A percentile compares a stretch with the other conserved stretches of the same genome.
phyloP scores from a whole-genome alignment of 352 stramenopile genomes.

The Phytophthora crassamura region DNA sequence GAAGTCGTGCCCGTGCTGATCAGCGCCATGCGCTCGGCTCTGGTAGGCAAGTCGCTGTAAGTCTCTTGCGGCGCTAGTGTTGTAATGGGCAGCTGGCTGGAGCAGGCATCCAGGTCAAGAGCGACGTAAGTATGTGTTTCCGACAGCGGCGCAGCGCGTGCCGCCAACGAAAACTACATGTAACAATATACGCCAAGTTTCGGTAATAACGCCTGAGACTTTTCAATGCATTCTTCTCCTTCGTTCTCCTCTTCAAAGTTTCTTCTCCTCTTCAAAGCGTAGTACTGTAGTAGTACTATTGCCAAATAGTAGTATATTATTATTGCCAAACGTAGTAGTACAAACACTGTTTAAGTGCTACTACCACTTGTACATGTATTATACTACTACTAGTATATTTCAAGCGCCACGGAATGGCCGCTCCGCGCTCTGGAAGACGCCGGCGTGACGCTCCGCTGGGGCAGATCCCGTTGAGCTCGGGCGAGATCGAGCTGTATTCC shows the following conservation, averaged over 20 bases:
- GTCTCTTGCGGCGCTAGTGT: slow-evolving; percentile 14
- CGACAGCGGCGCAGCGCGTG: slow-evolving; percentile 8
- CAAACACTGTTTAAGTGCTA: too few relatives aligned
- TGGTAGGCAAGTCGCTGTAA: slow-evolving; percentile 74
- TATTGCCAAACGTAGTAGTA: too few relatives aligned
- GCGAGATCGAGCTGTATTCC: slow-evolving; percentile 66
- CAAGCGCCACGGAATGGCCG: slow-evolving; percentile 17
- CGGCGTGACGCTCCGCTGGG: slow-evolving; percentile 32
- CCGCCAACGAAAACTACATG: slow-evolving; percentile 28
- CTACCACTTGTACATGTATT: too few relatives aligned
- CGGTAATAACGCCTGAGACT: background rate
- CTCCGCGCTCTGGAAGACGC: slow-evolving; percentile 6
- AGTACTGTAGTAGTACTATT: too few relatives aligned
- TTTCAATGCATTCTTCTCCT: too few relatives aligned
- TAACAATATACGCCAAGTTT: slow-evolving; percentile 33
- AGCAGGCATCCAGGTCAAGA: slow-evolving; percentile 11
- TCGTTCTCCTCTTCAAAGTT: too few relatives aligned
- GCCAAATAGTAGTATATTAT: too few relatives aligned
- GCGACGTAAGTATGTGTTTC: slow-evolving; percentile 30
- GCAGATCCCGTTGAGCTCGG: slow-evolving; percentile 66
- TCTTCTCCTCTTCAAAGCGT: background rate
- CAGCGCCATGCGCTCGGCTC: slow-evolving; percentile 80
- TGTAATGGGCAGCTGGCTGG: background rate
- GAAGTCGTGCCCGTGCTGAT: slow-evolving; percentile 95
- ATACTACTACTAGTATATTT: too few relatives aligned